phyloP scores from a whole-genome alignment of 139 green algal species.

The Astrephomene gubernaculifera region DNA sequence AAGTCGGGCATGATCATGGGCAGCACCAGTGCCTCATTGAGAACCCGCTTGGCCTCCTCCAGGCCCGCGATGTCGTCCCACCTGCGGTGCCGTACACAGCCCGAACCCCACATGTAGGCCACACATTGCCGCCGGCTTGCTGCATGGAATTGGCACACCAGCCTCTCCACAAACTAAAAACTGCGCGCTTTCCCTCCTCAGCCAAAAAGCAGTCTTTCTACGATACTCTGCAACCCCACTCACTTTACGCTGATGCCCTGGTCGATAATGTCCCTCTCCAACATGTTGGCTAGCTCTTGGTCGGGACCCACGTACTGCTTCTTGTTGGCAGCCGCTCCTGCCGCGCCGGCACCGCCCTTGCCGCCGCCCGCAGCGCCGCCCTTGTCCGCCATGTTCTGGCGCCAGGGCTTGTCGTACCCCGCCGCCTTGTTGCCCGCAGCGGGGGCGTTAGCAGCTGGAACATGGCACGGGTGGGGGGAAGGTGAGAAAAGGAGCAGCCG shows the following conservation, averaged over 20 bases:
- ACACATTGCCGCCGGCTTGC: too few relatives aligned
- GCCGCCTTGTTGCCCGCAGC: background rate
- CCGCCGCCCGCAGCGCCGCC: constrained; percentile 8
- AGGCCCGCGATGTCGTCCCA: constrained; percentile 74
- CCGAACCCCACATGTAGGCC: too few relatives aligned
- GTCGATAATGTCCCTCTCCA: constrained; percentile 89
- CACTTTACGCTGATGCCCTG: constrained; percentile 71
- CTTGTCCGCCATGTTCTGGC: constrained; percentile 33
- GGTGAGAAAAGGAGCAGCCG: too few relatives aligned
- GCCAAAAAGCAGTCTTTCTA: background rate
- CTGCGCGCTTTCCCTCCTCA: too few relatives aligned
- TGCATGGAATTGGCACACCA: too few relatives aligned
- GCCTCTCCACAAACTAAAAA: too few relatives aligned
- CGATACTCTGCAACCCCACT: background rate
- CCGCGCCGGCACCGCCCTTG: constrained; percentile 29
- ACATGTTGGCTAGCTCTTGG: constrained; percentile 76
- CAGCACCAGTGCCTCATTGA: constrained; percentile 92
- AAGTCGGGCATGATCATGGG: constrained; percentile 91
- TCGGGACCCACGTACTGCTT: constrained; percentile 78
- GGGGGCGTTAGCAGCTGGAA: too few relatives aligned
- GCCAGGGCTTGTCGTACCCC: constrained; percentile 44
- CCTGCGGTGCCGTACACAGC: constrained; percentile 39
- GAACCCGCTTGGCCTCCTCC: constrained; percentile 89
- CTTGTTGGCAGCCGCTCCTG: background rate
- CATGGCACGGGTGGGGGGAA: too few relatives aligned